Percentiles rank a stretch among this genome's conserved stretches.
Conservation (phyloP, 805 yeast species). For the Kodamaea laetipori region DNA sequence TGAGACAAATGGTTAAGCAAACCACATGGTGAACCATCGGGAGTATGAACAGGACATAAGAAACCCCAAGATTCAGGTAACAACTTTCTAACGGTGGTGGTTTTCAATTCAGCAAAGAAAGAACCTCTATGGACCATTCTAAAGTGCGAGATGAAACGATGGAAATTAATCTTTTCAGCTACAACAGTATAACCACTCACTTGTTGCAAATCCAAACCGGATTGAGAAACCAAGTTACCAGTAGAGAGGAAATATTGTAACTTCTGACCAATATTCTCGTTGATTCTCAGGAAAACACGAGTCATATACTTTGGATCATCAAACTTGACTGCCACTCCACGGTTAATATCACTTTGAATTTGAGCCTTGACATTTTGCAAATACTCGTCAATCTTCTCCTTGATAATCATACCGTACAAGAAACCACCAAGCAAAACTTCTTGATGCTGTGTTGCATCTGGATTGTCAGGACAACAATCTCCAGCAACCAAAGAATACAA, state of each 20-base stretch:
- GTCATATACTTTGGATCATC: constrained; percentile 80
- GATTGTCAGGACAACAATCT: constrained; percentile 95
- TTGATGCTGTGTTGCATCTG: constrained; percentile 99
- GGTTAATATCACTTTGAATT: constrained; percentile 74
- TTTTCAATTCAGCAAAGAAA: constrained; percentile 95
- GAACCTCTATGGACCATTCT: constrained; percentile 99
- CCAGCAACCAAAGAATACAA: constrained; percentile 94
- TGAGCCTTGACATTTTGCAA: constrained; percentile 71
- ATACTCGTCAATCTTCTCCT: constrained; percentile 95
- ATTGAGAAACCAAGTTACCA: constrained; percentile 94
- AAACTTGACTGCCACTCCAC: constrained; percentile 82
- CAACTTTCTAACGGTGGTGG: constrained; percentile 94
- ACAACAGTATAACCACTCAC: constrained; percentile 98
- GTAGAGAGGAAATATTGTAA: constrained; percentile 93
- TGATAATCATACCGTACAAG: constrained; percentile 93
- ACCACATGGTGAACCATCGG: constrained; percentile 99
- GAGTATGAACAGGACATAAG: constrained; percentile 98
- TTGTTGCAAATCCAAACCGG: constrained; percentile 97
- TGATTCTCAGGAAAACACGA: constrained; percentile 73
- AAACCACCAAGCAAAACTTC: constrained; percentile 95
- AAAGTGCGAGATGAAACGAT: constrained; percentile 97
- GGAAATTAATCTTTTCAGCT: constrained; percentile 96
- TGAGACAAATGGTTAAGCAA: constrained; percentile 94
- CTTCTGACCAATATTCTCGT: constrained; percentile 93
- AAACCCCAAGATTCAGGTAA: constrained; percentile 99